Percentiles rank a stretch among this genome's conserved stretches.
Evolutionary conservation across 1,284 basidiomycete genomes (phyloP).

Genomic region (Trametes sp.): DNA sequence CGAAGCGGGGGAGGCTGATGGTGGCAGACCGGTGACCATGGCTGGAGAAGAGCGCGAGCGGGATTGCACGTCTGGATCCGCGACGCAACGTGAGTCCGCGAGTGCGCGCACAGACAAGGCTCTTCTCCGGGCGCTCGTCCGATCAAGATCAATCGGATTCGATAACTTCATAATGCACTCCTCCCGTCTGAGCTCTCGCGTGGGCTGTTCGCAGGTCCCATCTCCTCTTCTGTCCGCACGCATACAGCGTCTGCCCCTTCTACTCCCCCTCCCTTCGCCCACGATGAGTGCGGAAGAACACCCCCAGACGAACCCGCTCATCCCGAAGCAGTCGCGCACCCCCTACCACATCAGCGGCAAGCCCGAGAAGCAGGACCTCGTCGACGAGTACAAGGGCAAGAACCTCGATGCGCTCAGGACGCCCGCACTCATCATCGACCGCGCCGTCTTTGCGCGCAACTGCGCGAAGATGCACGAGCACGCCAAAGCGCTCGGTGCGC

Average conservation of each 20-base stretch:
- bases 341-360: slow-evolving; percentile 51
- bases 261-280: slow-evolving; percentile 10
- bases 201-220: background rate
- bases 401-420: slow-evolving; percentile 70
- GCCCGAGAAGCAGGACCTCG: slow-evolving; percentile 63
- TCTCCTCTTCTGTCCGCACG: background rate
- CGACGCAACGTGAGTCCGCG: background rate
- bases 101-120: background rate
- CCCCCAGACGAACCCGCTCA: slow-evolving; percentile 28
- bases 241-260: background rate
- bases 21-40: background rate
- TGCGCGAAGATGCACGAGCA: slow-evolving; percentile 76
- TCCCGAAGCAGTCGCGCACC: slow-evolving; percentile 44
- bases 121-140: slow-evolving; percentile 7
- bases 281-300: slow-evolving; percentile 30
- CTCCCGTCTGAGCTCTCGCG: background rate
- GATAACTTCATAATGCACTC: slow-evolving; percentile 20
- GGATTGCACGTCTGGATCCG: background rate
- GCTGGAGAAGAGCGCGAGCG: background rate
- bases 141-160: slow-evolving; percentile 31
- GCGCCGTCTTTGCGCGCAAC: slow-evolving; percentile 72
- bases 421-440: slow-evolving; percentile 82
- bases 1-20: background rate
- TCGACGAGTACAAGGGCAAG: slow-evolving; percentile 67
- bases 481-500: slow-evolving; percentile 68